phyloP scores from a whole-genome alignment of 805 yeast species.

The Myxozyma nipponensis region DNA sequence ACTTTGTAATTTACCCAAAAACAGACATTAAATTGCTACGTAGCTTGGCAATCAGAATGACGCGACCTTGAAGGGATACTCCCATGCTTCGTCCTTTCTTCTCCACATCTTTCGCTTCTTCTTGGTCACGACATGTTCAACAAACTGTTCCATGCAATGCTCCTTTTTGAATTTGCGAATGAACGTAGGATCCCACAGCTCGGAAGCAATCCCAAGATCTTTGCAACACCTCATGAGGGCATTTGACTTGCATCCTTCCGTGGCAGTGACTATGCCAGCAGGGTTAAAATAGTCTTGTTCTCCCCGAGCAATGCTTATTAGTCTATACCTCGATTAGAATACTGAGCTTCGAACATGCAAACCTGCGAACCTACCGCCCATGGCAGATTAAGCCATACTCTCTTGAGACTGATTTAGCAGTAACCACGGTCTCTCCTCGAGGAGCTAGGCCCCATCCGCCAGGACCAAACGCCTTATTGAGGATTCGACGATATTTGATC shows the following conservation, averaged over 20 bases:
- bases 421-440: slow-evolving; percentile 74
- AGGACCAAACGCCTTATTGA: slow-evolving; percentile 92
- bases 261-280: slow-evolving; percentile 86
- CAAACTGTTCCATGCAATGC: slow-evolving; percentile 77
- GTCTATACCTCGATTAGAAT: slow-evolving; percentile 20
- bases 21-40: too few relatives aligned
- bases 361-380: slow-evolving; percentile 49
- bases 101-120: slow-evolving; percentile 84
- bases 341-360: not conserved
- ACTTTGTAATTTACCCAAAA: not conserved
- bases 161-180: slow-evolving; percentile 63
- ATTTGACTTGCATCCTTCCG: slow-evolving; percentile 95
- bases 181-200: slow-evolving; percentile 94
- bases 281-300: slow-evolving; percentile 90
- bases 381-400: slow-evolving; percentile 86
- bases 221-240: slow-evolving; percentile 98
- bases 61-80: slow-evolving; percentile 67
- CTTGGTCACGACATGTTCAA: slow-evolving; percentile 75
- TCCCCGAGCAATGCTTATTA: slow-evolving; percentile 90
- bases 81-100: slow-evolving; percentile 74
- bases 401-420: slow-evolving; percentile 71
- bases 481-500: slow-evolving; percentile 85
- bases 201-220: slow-evolving; percentile 94
- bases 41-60: slow-evolving; percentile 4
- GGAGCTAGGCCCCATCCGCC: slow-evolving; percentile 99